Base-by-base conservation (phyloP, 1,284 basidiomycete genomes). In the Moesziomyces parantarcticus region DNA sequence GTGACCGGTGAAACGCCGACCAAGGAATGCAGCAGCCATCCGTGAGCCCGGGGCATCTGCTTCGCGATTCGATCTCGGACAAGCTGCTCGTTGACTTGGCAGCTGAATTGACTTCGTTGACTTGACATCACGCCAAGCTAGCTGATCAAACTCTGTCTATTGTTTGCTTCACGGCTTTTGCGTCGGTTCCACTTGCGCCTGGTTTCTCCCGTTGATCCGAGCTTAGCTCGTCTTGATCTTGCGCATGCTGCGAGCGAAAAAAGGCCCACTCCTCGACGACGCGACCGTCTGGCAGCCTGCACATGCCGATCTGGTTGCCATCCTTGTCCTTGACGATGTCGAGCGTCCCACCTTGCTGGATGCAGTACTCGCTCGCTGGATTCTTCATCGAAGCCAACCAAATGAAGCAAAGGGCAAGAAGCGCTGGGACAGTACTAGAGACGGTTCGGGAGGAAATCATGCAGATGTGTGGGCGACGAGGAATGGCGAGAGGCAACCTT, bases 181-280 rank as follows among this genome's bases (percentile, higher is more conserved):
- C 36, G 16, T 39, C 36, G 36, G 14, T 39, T 16, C 3, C 16
- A 16, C 36, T n/a, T 14, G 36, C 6, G 16, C 18, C 36, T 39
- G 14, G 36, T 13, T 39, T 5, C 1, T n/a, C 16, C 2, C 16
- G 18, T n/a, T 8, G 36, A 39, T 2, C 36, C 16, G 36, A 39
- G 36, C 11, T 39, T n/a, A 2, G 3, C 1, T 39, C 4, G 36
- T 39, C 36, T 39, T 5, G 36, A 1, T 18, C 16, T 39, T 39
- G 16, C 6, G 4, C 3, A 13, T 14, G 36, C 42, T 58, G 56
- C 0, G 56, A 58, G 16, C 56, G 43, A 26, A 51, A 58, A 20
- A 58, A 34, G n/a, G 46, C 49, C 56, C 56, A 58, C 44, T 58
- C 56, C 25, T 58, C 56, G 11, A 46, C 36, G 1, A 58, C 36